These are phyloP conservation scores for Echium plantagineum DNA, from an alignment of 257 asterid species.

Conservation along the genomic window DNA sequence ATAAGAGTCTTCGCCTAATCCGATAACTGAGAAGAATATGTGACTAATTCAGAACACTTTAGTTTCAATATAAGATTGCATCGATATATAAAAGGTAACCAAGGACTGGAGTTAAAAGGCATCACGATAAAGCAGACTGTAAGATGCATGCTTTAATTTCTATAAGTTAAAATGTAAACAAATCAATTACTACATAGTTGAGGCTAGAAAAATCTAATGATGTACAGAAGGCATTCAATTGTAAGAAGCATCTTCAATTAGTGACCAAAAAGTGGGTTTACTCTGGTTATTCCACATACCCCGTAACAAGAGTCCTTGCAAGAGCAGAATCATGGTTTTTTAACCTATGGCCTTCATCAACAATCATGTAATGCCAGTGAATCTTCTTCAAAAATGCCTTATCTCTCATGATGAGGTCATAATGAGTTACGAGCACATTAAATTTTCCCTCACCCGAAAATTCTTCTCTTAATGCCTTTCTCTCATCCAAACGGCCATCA, in stretches of 20 bases:
- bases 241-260: background rate
- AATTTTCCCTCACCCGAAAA: constrained; percentile 89
- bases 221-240: background rate
- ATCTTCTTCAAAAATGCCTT: constrained; percentile 79
- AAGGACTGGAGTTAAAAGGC: too few species aligned
- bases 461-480: constrained; percentile 87
- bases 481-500: constrained; percentile 93
- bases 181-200: background rate
- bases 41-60: constrained; percentile 6
- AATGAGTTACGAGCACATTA: constrained; percentile 88
- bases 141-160: too few species aligned
- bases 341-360: constrained; percentile 97
- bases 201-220: constrained; percentile 2
- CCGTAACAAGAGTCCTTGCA: constrained; percentile 75
- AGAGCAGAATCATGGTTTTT: constrained; percentile 91
- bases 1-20: constrained; percentile 81
- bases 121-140: too few species aligned
- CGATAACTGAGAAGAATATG: constrained; percentile 57
- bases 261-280: too few species aligned
- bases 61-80: too few species aligned
- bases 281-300: constrained; percentile 32
- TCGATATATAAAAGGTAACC: too few species aligned
- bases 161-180: background rate
- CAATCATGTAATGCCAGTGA: constrained; percentile 86
- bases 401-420: constrained; percentile 93